Evolutionary conservation across 371 early-diverging fungal genomes (phyloP), one percentile per base, ranked within the genome.

Genomic region (Lichtheimia ornata): DNA sequence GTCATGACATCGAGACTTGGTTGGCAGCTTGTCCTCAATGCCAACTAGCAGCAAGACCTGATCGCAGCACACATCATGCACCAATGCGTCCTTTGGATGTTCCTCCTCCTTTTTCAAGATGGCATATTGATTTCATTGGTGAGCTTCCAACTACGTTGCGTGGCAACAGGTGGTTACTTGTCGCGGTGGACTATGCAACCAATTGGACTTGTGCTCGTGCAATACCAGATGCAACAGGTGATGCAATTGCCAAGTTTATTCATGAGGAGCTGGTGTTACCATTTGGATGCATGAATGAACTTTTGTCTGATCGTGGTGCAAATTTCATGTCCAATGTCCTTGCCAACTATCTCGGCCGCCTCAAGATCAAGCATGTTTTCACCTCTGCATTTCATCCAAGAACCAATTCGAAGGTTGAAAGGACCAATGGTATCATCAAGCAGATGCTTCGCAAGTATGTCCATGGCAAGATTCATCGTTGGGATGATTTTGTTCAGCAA

Each of bases 131-230:
- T 52, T 65, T 65, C 27, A 30, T 68, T 12, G 71, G 67, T 42
- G 71, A 71, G 44, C 43, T 64, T 0, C 65, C 65, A 1, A 53
- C 43, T 4, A 67, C 72, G 0, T 9, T 41, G 2, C 42, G 44
- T 12, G 67, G 69, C 1, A 69, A 66, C 27, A 30, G 42, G 1
- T 72, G 69, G 73, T 5, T 69, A 0, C 42, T 72, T 0, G 64
- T 59, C 0, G 80, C 80, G 0, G 74, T 81, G 3, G 80, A 84
- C 42, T 70, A 70, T 49, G 42, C 64, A 2, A 79, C 79, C 0
- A 75, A 67, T 40, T 79, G 81, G 81, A 59, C 69, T 0, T 60
- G 72, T 30, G 74, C 79, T 6, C 63, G 59, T 15, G 71, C 78
- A 0, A 56, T 78, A 11, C 74, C 72, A 15, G 64, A 58, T 11